Base-by-base conservation (phyloP, 2,329 filamentous ascomycete genomes). In the Aspergillus quadricinctus region DNA sequence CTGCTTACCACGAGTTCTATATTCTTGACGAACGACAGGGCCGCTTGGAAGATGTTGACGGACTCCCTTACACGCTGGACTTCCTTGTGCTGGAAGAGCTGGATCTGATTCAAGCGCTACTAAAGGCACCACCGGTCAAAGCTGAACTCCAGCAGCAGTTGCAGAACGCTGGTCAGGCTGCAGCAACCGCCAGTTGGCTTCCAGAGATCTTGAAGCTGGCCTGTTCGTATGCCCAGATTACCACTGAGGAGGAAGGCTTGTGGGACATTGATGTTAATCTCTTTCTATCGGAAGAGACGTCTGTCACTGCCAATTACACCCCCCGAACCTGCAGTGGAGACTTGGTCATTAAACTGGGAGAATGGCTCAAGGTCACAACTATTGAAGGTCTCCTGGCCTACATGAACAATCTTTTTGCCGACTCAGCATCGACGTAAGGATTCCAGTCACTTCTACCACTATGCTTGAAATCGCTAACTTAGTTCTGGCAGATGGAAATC, bases 241-340 rank as follows among this genome's bases (percentile, higher is more conserved):
- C 89, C 1, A 87, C 85, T 28, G 94, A 99, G 72, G 94, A 97
- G 69, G 91, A 97, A 75, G 91, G 90, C 7, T 77, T 99, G 9
- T 99, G 94, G 94, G 91, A 97, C 65, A 91, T 97, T 60, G 94
- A 99, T 72, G 89, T 95, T 64, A 97, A 96, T 57, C 83, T 99
- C 2, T 99, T 95, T 74, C 81, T 99, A 49, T 93, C 92, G 0
- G 94, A 99, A 74, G 93, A 97, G 76, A 93, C 91, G 1, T 93
- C 92, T 2, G 89, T 97, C 19, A 96, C 92, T 11, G 90, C 92
- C 31, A 97, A 97, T 73, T 99, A 97, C 76, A 97, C 94, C 0
- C 90, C 94, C 14, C 86, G 94, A 63, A 96, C 91, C 19, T 94
- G 93, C 43, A 94, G 91, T 61, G 92, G 92, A 50, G 94, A 97